Conservation (phyloP, 2,329 filamentous ascomycete species). For the Magnaporthales sp. region DNA sequence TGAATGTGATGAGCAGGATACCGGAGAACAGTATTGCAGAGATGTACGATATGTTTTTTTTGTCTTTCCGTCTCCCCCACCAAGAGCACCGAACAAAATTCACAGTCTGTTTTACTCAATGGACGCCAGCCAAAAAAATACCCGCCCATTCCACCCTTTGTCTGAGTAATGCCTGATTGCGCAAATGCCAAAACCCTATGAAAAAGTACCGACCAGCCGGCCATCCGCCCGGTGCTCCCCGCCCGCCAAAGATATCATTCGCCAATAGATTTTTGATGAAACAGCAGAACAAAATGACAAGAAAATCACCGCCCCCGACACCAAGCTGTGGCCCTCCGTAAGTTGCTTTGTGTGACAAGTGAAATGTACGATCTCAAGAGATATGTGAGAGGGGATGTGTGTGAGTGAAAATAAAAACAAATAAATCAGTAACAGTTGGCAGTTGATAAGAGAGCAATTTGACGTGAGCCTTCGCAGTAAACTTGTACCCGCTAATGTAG, state of each 20-base stretch:
- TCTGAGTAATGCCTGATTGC: conserved; percentile 1
- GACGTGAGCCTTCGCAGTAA: neutral
- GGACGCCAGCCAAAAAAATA: conserved; percentile 1
- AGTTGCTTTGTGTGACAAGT: neutral
- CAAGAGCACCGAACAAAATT: neutral
- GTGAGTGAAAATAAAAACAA: neutral
- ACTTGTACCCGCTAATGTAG: neutral
- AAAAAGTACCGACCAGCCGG: neutral
- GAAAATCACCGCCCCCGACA: neutral
- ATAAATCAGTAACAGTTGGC: neutral
- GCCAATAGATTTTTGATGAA: neutral
- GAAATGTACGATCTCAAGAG: neutral
- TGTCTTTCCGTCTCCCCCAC: conserved; percentile 2
- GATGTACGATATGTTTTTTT: conserved; percentile 4
- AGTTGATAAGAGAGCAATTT: neutral
- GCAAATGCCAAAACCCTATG: neutral
- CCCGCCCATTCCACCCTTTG: neutral
- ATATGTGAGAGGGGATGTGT: neutral
- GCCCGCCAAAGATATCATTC: neutral
- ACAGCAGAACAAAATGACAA: neutral
- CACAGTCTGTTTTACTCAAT: neutral
- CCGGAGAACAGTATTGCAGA: neutral
- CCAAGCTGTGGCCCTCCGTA: neutral
- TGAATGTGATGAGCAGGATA: neutral
- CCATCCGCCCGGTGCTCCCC: neutral